phyloP scores from a whole-genome alignment of 345 rosid species.

The Eucalyptus sp. region DNA sequence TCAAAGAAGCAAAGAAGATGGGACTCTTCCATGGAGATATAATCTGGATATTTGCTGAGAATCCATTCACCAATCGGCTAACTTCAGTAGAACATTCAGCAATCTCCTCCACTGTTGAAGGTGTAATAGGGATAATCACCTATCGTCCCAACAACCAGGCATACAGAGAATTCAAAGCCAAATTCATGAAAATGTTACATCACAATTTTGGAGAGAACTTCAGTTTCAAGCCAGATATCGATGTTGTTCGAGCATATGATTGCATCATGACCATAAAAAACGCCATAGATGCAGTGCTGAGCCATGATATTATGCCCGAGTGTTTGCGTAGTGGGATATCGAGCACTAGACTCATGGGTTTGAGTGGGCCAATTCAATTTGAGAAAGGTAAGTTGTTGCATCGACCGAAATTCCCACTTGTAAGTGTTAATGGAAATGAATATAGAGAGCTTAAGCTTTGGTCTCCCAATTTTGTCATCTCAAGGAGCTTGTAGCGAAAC shows the following conservation, averaged over 20 bases:
- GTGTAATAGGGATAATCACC: constrained; percentile 22
- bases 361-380: constrained; percentile 26
- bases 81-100: background rate
- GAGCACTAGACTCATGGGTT: constrained; percentile 12
- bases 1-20: constrained; percentile 22
- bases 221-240: constrained; percentile 11
- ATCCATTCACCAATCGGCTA: background rate
- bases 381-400: background rate
- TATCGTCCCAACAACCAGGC: background rate
- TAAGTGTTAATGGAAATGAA: constrained; percentile 24
- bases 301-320: background rate
- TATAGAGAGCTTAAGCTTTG: constrained; percentile 29
- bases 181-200: constrained; percentile 3
- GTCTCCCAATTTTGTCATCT: constrained; percentile 16
- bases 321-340: background rate
- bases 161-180: constrained; percentile 1
- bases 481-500: background rate
- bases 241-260: constrained; percentile 29
- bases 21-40: constrained; percentile 24
- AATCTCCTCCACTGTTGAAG: constrained; percentile 29
- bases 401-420: constrained; percentile 1
- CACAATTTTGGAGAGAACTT: constrained; percentile 11
- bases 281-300: background rate
- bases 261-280: constrained; percentile 4
- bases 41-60: constrained; percentile 18